Percentiles rank a stretch among this genome's conserved stretches.
These are phyloP conservation scores for Mycotypha africana DNA, from an alignment of 371 early-diverging fungal species.

Conservation along the genomic window DNA sequence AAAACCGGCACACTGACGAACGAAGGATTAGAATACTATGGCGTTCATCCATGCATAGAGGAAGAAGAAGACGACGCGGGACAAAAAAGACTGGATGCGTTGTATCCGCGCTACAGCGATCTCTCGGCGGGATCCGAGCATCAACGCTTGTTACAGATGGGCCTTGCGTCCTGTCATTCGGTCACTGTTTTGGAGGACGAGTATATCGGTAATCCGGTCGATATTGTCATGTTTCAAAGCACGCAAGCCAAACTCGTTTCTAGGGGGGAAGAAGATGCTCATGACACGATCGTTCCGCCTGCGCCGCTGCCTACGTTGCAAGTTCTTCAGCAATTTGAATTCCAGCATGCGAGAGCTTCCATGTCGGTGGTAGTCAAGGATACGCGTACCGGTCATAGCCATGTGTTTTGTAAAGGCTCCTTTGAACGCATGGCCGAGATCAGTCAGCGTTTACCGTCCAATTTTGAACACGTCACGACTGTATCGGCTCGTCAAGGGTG, in stretches of 20 bases:
- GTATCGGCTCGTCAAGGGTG: conserved; percentile 68
- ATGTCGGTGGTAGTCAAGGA: conserved; percentile 80
- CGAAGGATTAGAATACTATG: conserved; percentile 59
- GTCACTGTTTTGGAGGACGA: conserved; percentile 65
- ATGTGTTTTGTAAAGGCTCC: conserved; percentile 83
- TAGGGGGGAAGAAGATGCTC: too few relatives aligned
- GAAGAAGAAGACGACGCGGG: neutral
- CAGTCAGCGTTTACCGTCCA: conserved; percentile 50
- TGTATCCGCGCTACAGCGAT: too few relatives aligned
- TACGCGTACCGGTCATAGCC: conserved; percentile 47
- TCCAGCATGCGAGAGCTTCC: conserved; percentile 77
- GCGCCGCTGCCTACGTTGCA: conserved; percentile 33
- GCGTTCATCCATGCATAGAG: conserved; percentile 26
- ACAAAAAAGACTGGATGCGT: neutral
- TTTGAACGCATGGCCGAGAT: conserved; percentile 66
- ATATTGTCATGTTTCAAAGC: conserved; percentile 88
- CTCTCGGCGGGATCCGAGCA: too few relatives aligned
- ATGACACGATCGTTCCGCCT: conserved; percentile 40
- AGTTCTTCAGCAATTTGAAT: conserved; percentile 75
- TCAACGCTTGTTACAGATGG: conserved; percentile 48
- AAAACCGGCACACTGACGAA: conserved; percentile 64
- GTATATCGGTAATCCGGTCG: conserved; percentile 80
- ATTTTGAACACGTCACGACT: conserved; percentile 53
- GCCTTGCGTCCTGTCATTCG: conserved; percentile 79
- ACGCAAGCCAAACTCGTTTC: conserved; percentile 49